These are phyloP conservation scores for Aphanomyces euteiches DNA, from an alignment of 352 stramenopile species.

Conservation along the genomic window DNA sequence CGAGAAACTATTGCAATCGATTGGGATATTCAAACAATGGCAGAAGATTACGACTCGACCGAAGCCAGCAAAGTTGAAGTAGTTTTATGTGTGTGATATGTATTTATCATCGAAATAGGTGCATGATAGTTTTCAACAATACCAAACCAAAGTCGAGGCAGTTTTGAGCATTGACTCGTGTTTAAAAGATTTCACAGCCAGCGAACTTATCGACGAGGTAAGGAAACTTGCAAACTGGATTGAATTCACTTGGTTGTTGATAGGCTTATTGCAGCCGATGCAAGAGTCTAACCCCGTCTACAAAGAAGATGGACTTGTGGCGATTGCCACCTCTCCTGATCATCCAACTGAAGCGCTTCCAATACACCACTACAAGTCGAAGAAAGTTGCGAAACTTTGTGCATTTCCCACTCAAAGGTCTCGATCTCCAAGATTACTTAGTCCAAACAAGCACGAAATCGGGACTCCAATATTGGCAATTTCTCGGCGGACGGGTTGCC, in stretches of 20 bases:
- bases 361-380: conserved; percentile 90
- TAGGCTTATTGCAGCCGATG: conserved; percentile 71
- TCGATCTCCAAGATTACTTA: conserved; percentile 85
- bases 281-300: conserved; percentile 88
- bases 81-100: conserved; percentile 31
- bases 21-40: conserved; percentile 84
- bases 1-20: conserved; percentile 86
- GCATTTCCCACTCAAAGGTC: conserved; percentile 91
- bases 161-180: conserved; percentile 76
- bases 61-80: conserved; percentile 79
- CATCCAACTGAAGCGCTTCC: conserved; percentile 99
- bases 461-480: conserved; percentile 26
- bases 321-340: conserved; percentile 95
- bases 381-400: conserved; percentile 96
- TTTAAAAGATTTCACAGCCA: conserved; percentile 83
- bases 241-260: not conserved
- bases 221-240: not conserved
- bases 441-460: conserved; percentile 42
- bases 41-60: conserved; percentile 82
- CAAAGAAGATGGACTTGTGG: conserved; percentile 97
- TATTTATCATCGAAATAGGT: conserved; percentile 31
- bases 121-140: conserved; percentile 37
- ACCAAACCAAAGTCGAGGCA: conserved; percentile 68
- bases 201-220: conserved; percentile 68
- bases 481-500: conserved; percentile 35